Base-by-base conservation (phyloP, 169 alveolate genomes). In the Eimeria falciformis region DNA sequence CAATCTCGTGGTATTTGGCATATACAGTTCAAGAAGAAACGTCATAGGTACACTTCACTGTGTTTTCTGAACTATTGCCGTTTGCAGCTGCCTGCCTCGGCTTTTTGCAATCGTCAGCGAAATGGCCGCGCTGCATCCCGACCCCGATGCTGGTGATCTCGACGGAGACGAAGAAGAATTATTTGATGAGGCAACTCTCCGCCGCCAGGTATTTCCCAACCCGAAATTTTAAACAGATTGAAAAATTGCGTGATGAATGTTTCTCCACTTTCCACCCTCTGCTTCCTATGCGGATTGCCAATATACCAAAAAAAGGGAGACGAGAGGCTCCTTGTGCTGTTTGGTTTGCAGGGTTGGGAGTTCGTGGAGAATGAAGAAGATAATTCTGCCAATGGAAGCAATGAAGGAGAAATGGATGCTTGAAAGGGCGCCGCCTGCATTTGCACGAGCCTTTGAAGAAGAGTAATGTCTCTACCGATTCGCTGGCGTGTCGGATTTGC, bases 91-190 rank as follows among this genome's bases (percentile, higher is more conserved):
- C 21, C 78, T 90, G 43, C 91, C 78, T 47, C 53, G 47, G 21
- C 46, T 90, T n/a, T 90, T 90, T 66, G 23, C 62, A 5, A 85
- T 66, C 81, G 66, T 90, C 86, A 58, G 89, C 47, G 94, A 90
- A 21, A 90, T 90, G 94, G 94, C 94, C n/a, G 94, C 94, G 77
- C 86, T 90, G 85, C 85, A 90, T 33, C 94, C 94, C 46, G 94
- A 90, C 85, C 90, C 86, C 77, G 94, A 90, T n/a, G 69, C 93
- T 2, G 83, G 62, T 1, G 58, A 33, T 0, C 27, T 55, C 17
- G 90, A 77, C 27, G 93, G 90, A 21, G 93, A 69, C 33, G 93
- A 89, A 50, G 93, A 89, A 12, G 93, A 89, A 65, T 43, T 81
- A 0, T 81, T 55, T 43, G 90, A 81, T 53, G 90, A 81, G 37